Conservation (phyloP, 208 protist genomes). For the Trypanosoma rangeli region DNA sequence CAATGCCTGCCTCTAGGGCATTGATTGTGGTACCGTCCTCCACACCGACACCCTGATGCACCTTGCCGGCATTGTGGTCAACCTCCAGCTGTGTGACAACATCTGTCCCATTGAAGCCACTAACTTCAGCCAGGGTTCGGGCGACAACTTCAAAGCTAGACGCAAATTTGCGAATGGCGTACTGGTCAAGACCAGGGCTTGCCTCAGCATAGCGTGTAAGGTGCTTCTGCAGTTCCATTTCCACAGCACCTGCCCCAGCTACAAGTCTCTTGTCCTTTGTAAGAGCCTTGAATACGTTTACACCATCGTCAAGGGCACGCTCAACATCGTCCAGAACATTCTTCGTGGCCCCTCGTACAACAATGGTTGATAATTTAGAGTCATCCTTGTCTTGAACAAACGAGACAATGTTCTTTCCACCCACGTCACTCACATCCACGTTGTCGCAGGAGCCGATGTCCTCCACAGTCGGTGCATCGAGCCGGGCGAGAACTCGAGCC, state of each 20-base stretch:
- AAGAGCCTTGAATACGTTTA: slow-evolving; percentile 98
- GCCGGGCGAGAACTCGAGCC: slow-evolving; percentile 92
- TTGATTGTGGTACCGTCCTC: slow-evolving; percentile 84
- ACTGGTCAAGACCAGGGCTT: slow-evolving; percentile 97
- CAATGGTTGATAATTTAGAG: slow-evolving; percentile 97
- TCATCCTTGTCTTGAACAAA: slow-evolving; percentile 94
- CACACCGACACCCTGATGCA: slow-evolving; percentile 93
- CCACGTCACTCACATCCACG: slow-evolving; percentile 96
- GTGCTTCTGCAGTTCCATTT: slow-evolving; percentile 95
- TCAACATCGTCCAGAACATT: slow-evolving; percentile 98
- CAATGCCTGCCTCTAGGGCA: slow-evolving; percentile 83
- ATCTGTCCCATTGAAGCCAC: slow-evolving; percentile 95
- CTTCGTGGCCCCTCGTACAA: slow-evolving; percentile 98
- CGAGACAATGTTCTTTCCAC: slow-evolving; percentile 93
- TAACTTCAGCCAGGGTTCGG: slow-evolving; percentile 97
- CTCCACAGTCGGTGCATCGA: slow-evolving; percentile 92
- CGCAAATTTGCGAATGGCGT: slow-evolving; percentile 98
- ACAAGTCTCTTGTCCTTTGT: slow-evolving; percentile 95
- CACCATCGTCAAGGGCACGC: slow-evolving; percentile 97
- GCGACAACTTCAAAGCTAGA: slow-evolving; percentile 98
- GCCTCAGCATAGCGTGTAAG: slow-evolving; percentile 86
- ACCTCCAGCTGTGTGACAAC: slow-evolving; percentile 96
- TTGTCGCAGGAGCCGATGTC: slow-evolving; percentile 96
- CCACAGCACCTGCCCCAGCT: slow-evolving; percentile 97
- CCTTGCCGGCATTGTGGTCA: slow-evolving; percentile 93